Evolutionary conservation across 805 yeast genomes (phyloP), one percentile per base, ranked within the genome.

Genomic region (Yueomyces sinensis): DNA sequence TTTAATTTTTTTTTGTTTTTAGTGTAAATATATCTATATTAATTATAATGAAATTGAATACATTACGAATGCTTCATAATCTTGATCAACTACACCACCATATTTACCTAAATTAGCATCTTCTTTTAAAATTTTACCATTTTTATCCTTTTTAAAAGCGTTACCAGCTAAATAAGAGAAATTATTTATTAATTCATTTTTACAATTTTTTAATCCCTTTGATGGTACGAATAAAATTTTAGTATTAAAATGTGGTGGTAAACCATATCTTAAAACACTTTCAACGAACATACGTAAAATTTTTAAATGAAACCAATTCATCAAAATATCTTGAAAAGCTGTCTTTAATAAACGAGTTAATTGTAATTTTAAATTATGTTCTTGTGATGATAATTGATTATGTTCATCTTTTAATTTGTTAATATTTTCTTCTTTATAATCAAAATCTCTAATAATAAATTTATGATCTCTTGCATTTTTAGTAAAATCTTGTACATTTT

Each of bases 61-160:
- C 45, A 91, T 60, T 35, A 89, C 98, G 62, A 91, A 91, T 34
- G 97, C 97, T 61, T 89, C 95, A 57, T 89, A 89, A 38, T 89
- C 96, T 20, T 89, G 75, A 59, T 91, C 98, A 33, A 86, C 95
- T 49, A 91, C 63, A 2, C 94, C 74, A 9, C 95, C 89, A 57
- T 82, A 91, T 56, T 89, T 97, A 45, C 77, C 73, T 49, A 89
- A 67, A 31, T 73, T 75, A 25, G 58, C 47, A 52, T 78, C 83
- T 47, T 77, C 74, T 25, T 47, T 47, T 42, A 72, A 66, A 32
- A 76, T 62, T 44, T 68, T 72, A 32, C 87, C 87, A 47, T 69
- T 66, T 45, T 71, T 72, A 52, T 80, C 86, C 38, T 66, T 66
- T 24, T 69, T 62, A 50, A 82, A 82, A 0, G 95, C 95, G 48